A percentile compares a stretch with the other conserved stretches of the same genome.
Evolutionary conservation across 176 grass and related monocot species (phyloP).

Genomic region (Aegilops longissima): DNA sequence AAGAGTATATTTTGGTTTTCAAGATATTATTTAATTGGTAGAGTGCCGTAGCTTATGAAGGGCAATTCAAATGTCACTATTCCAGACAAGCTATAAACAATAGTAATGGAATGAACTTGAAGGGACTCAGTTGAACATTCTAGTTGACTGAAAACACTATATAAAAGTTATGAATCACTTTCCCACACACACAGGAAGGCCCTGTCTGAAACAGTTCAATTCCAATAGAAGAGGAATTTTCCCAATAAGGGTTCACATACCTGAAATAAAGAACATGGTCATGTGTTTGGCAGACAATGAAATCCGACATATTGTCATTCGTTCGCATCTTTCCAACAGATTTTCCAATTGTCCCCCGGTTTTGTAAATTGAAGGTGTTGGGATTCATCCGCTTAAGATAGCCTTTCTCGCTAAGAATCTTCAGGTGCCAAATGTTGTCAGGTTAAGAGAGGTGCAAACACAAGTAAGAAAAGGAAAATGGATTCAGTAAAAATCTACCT

Average conservation of each 20-base stretch:
- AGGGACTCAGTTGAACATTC: background rate
- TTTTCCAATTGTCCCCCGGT: slow-evolving; percentile 90
- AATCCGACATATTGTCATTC: slow-evolving; percentile 86
- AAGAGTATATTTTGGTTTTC: background rate
- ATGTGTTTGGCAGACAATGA: slow-evolving; percentile 89
- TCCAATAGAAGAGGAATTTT: background rate
- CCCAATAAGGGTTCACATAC: slow-evolving; percentile 38
- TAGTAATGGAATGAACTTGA: slow-evolving; percentile 17
- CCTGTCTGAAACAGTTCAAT: background rate
- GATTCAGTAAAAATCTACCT: background rate
- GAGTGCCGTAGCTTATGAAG: background rate
- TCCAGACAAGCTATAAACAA: slow-evolving; percentile 4
- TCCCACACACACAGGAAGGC: background rate
- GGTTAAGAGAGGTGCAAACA: slow-evolving; percentile 23
- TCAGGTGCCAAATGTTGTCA: slow-evolving; percentile 19
- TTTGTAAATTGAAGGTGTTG: slow-evolving; percentile 84
- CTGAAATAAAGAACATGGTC: slow-evolving; percentile 98
- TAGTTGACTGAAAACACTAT: background rate
- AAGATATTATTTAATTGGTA: slow-evolving; percentile 14
- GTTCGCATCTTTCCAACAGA: slow-evolving; percentile 98
- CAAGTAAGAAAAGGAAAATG: background rate
- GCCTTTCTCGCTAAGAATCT: slow-evolving; percentile 97
- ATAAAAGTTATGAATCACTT: background rate
- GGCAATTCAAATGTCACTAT: background rate
- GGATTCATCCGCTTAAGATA: slow-evolving; percentile 95